phyloP scores from a whole-genome alignment of 805 yeast genomes.

The Lipomyces sp. region DNA sequence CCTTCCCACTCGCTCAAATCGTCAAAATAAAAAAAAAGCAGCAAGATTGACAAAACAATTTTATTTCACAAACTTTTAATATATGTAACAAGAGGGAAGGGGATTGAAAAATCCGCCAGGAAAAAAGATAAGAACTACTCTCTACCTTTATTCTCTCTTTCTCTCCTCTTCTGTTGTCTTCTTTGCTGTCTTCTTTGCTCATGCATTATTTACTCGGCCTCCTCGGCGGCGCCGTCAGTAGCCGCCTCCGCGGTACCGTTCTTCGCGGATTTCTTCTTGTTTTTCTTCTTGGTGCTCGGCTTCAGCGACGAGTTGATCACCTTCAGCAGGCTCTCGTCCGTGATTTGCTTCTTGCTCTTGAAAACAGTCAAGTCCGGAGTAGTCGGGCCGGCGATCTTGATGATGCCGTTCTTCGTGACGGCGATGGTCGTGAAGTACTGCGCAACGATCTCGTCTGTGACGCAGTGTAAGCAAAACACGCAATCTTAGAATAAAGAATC shows the following conservation, averaged over 20 bases:
- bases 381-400: constrained; percentile 56
- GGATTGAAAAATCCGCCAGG: too few species aligned
- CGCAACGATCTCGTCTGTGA: constrained; percentile 50
- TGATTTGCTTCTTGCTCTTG: constrained; percentile 54
- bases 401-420: constrained; percentile 67
- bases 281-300: constrained; percentile 47
- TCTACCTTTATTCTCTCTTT: too few species aligned
- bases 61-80: too few species aligned
- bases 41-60: too few species aligned
- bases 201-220: constrained; percentile 12
- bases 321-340: constrained; percentile 49
- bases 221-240: constrained; percentile 6
- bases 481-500: background rate
- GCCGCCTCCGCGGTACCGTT: constrained; percentile 23
- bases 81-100: too few species aligned
- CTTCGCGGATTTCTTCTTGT: constrained; percentile 36
- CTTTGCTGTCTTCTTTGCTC: too few species aligned
- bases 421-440: constrained; percentile 75
- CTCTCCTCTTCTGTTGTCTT: too few species aligned
- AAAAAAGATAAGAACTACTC: too few species aligned
- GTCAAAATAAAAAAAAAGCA: too few species aligned
- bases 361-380: constrained; percentile 48
- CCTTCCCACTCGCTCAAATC: too few species aligned
- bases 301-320: constrained; percentile 53
- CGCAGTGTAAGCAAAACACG: too few species aligned